phyloP scores from a whole-genome alignment of 306 rosid genomes.

The Pyrus pyrifolia region DNA sequence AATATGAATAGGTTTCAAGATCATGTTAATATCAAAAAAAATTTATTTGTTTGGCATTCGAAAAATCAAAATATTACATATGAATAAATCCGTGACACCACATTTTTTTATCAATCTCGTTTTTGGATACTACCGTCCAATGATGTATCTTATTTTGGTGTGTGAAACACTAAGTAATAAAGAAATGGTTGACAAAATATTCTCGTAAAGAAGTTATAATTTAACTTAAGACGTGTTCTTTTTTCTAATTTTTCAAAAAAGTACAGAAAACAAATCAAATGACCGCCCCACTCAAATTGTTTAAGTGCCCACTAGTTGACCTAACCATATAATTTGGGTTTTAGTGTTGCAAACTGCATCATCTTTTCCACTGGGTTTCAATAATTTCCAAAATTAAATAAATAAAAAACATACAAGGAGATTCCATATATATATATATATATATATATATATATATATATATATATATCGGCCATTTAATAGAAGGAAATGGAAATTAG shows the following conservation, averaged over 20 bases:
- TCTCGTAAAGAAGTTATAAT: background rate
- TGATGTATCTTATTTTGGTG: background rate
- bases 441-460: no score
- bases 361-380: background rate
- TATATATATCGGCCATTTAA: no score
- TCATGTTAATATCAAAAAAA: no score
- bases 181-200: background rate
- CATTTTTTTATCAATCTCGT: no score
- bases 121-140: background rate
- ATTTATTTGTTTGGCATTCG: no score
- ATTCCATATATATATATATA: no score
- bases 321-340: background rate
- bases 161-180: background rate
- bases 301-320: slow-evolving; percentile 32
- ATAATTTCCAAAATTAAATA: background rate
- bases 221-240: background rate
- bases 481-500: no score
- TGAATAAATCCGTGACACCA: no score
- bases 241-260: background rate
- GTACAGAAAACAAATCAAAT: background rate
- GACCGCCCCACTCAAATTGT: background rate
- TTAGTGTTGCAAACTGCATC: slow-evolving; percentile 1
- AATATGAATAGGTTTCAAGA: no score
- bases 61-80: no score
- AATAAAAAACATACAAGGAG: background rate